Evolutionary conservation across 768 basidiomycete genomes (phyloP).

Genomic region (Lentinula lateritia): DNA sequence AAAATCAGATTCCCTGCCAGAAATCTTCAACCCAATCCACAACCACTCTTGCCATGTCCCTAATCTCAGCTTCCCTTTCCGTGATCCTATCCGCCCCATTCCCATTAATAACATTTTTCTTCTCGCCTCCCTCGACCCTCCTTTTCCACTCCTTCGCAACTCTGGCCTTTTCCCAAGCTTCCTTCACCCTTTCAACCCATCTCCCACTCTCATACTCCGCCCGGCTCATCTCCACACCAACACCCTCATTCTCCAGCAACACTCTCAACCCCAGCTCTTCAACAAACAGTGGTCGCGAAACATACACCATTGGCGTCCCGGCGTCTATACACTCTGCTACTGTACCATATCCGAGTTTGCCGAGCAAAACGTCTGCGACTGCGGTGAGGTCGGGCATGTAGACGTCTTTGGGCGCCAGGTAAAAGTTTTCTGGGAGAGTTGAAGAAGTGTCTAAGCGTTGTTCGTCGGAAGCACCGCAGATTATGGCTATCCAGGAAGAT

Average conservation of each 20-base stretch:
- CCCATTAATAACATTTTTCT: not conserved
- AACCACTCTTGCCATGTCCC: conserved; percentile 40
- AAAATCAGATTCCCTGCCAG: conserved; percentile 13
- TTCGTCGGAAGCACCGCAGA: conserved; percentile 68
- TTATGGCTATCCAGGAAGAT: conserved; percentile 69
- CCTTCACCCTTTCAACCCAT: conserved; percentile 55
- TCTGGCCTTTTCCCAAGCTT: conserved; percentile 52
- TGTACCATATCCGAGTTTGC: conserved; percentile 80
- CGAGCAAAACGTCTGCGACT: conserved; percentile 67
- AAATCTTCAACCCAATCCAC: conserved; percentile 45
- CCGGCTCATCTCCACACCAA: conserved; percentile 64
- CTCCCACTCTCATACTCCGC: conserved; percentile 65
- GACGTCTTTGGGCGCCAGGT: conserved; percentile 67
- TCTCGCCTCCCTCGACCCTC: conserved; percentile 23
- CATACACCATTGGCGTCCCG: conserved; percentile 74
- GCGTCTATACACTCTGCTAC: conserved; percentile 76
- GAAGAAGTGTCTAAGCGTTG: conserved; percentile 34
- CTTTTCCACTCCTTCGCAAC: conserved; percentile 40
- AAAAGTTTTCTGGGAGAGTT: conserved; percentile 62
- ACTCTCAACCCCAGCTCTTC: conserved; percentile 75
- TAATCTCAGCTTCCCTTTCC: conserved; percentile 34
- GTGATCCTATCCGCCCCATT: conserved; percentile 24
- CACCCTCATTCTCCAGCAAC: conserved; percentile 57
- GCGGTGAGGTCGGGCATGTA: conserved; percentile 83
- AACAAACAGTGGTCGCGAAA: conserved; percentile 74